phyloP scores from a whole-genome alignment of 192 early-diverging fungal species.

The Spinellus fusiger region DNA sequence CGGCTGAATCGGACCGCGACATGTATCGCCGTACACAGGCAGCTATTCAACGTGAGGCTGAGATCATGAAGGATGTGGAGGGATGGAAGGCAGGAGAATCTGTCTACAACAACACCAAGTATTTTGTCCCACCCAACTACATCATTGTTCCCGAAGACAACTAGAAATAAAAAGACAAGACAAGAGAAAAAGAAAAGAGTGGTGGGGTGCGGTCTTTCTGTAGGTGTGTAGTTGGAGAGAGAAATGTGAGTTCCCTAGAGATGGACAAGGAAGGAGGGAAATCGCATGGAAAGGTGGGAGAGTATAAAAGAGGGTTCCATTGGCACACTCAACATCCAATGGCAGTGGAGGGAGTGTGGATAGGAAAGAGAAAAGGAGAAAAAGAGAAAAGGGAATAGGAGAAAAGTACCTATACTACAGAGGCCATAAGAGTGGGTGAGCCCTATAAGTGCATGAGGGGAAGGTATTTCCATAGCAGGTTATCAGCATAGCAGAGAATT shows the following conservation, averaged over 20 bases:
- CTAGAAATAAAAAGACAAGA: constrained; percentile 13
- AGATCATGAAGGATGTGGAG: constrained; percentile 82
- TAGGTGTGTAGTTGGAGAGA: too few species aligned
- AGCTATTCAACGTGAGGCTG: constrained; percentile 64
- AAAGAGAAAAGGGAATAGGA: neutral
- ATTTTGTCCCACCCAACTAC: constrained; percentile 64
- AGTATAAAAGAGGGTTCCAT: too few species aligned
- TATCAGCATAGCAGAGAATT: too few species aligned
- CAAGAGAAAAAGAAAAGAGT: too few species aligned
- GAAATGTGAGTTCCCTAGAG: too few species aligned
- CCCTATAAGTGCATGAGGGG: neutral
- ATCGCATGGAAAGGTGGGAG: too few species aligned
- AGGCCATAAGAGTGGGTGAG: neutral
- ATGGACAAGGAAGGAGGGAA: too few species aligned
- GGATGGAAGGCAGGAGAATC: constrained; percentile 76
- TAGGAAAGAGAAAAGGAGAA: neutral
- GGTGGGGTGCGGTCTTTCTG: too few species aligned
- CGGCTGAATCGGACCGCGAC: constrained; percentile 93
- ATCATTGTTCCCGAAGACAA: constrained; percentile 60
- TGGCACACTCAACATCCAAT: too few species aligned
- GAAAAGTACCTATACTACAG: neutral
- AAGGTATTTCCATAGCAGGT: too few species aligned
- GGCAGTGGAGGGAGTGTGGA: too few species aligned
- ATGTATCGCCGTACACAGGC: constrained; percentile 75
- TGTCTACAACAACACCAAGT: constrained; percentile 88